phyloP scores from a whole-genome alignment of 2,329 filamentous ascomycete species.

The Rasamsonia emersonii region DNA sequence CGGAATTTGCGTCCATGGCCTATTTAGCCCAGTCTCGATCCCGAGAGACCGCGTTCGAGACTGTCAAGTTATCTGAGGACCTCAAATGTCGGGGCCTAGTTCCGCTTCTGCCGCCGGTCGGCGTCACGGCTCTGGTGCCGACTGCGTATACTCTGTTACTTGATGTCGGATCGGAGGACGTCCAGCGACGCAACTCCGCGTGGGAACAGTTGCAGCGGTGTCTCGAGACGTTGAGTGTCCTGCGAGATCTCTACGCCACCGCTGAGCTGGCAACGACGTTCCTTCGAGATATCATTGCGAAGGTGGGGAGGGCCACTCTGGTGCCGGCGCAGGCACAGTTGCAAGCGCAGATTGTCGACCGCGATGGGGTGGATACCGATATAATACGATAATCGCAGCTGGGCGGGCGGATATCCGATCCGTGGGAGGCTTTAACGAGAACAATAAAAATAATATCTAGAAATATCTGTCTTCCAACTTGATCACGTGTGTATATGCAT shows the following conservation, averaged over 20 bases:
- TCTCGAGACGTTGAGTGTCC: constrained; percentile 80
- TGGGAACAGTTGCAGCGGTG: constrained; percentile 80
- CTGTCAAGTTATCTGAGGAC: constrained; percentile 73
- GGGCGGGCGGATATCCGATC: too few relatives aligned
- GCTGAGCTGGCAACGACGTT: constrained; percentile 96
- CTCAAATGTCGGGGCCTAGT: constrained; percentile 66
- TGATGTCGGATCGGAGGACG: constrained; percentile 77
- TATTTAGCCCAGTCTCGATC: too few relatives aligned
- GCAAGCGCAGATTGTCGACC: too few relatives aligned
- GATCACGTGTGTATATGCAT: too few relatives aligned
- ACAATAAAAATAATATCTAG: too few relatives aligned
- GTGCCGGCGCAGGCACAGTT: too few relatives aligned
- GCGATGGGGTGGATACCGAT: too few relatives aligned
- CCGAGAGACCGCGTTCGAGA: constrained; percentile 75
- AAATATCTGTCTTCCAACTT: too few relatives aligned
- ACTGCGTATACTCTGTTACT: constrained; percentile 91
- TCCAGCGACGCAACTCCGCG: constrained; percentile 61
- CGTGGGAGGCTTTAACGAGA: too few relatives aligned
- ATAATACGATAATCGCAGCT: too few relatives aligned
- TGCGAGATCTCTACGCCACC: constrained; percentile 82
- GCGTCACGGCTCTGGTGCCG: constrained; percentile 81
- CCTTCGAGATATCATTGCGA: constrained; percentile 82
- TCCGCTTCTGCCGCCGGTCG: constrained; percentile 74
- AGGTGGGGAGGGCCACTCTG: too few relatives aligned
- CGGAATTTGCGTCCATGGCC: constrained; percentile 68